Base-by-base conservation (phyloP, 352 stramenopile species). In the Peronospora belbahrii region DNA sequence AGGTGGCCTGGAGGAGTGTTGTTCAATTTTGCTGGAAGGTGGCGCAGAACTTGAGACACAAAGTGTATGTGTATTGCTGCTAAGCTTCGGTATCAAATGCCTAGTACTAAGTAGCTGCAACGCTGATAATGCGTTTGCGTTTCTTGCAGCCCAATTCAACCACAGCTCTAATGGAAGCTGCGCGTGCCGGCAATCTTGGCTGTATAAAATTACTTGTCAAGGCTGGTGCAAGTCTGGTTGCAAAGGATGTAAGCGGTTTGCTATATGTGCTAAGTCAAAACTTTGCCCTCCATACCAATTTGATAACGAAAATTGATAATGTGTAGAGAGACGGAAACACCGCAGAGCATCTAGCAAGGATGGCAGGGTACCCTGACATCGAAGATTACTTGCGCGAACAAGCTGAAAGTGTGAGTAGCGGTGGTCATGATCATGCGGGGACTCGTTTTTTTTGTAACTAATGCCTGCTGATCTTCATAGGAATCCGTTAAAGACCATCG, bases 101-200 rank as follows among this genome's bases (percentile, higher is more conserved):
- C 20, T 31, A 23, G 20, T 20, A 20, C 27, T 33, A 33, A 33
- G 10, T 15, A n/a, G 0, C 13, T 39, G 38, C 8, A 39, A 42
- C 19, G n/a, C 14, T 19, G 6, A 19, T 39, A n/a, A 34, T 39
- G 27, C 14, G 6, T 11, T 37, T 36, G 0, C 39, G 4, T 50
- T 59, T 18, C 20, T 18, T 15, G 1, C 42, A 92, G 78, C 76
- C 81, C 7, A 93, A 90, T 49, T 87, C 74, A 15, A 93, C 81
- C 14, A 93, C 81, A n/a, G 81, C 81, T 11, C 47, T 93, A 24
- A 93, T 93, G 81, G 81, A 93, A 74, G 81, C 81, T 38, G 81
- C 81, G 18, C 78, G 81, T 22, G 81, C 78, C 8, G 81, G 78
- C 23, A 88, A 90, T 38, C 62, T 90, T 4, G 73, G 71, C 0